Conservation (phyloP, 2,329 filamentous ascomycete species). For the Ophiostoma tasmaniense region DNA sequence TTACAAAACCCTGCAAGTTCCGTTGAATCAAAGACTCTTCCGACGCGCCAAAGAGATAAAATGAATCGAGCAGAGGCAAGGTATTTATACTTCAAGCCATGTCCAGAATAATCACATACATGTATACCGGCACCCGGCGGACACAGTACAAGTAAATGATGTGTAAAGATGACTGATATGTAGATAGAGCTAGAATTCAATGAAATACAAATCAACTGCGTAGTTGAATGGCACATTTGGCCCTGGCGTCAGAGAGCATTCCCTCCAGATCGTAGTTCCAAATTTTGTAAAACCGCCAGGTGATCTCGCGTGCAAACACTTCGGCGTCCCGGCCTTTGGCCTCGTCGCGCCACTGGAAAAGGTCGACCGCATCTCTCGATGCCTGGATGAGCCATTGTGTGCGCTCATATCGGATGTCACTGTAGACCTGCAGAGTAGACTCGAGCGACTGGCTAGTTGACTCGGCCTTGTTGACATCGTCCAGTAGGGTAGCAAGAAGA, state of each 20-base stretch:
- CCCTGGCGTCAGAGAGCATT: conserved; percentile 26
- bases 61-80: too few species aligned
- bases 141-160: not conserved
- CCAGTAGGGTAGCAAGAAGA: conserved; percentile 33
- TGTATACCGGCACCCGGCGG: too few species aligned
- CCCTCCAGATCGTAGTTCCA: conserved; percentile 32
- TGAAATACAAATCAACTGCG: too few species aligned
- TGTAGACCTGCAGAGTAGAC: conserved; percentile 33
- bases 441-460: conserved; percentile 7
- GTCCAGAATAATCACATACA: not conserved
- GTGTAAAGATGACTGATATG: too few species aligned
- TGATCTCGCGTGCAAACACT: conserved; percentile 32
- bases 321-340: conserved; percentile 28
- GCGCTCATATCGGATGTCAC: conserved; percentile 31
- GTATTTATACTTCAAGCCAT: too few species aligned
- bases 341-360: conserved; percentile 32
- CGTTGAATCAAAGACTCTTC: too few species aligned
- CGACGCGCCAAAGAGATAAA: too few species aligned
- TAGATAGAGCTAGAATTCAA: too few species aligned
- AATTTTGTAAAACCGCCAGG: conserved; percentile 28
- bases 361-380: conserved; percentile 31
- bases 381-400: conserved; percentile 37
- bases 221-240: too few species aligned
- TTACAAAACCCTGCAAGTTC: too few species aligned
- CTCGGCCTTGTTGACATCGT: not conserved